Conservation (phyloP, 441 rosid genomes). For the Pelargonium australe region DNA sequence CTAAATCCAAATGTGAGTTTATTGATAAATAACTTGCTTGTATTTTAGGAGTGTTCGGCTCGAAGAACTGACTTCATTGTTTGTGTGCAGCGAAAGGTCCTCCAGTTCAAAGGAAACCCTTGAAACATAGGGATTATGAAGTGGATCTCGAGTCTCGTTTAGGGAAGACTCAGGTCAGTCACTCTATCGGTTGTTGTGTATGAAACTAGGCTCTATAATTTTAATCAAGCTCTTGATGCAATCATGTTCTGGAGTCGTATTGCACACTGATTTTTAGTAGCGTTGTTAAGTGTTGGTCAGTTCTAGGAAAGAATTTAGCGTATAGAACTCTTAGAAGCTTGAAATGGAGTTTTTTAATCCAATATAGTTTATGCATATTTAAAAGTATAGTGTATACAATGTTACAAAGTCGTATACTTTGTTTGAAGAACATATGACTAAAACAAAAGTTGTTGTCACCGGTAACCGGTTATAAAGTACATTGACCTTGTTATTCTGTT, state of each 20-base stretch:
- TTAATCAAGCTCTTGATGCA: neutral
- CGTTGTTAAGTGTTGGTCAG: neutral
- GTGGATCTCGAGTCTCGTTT: conserved; percentile 92
- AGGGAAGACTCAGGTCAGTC: conserved; percentile 81
- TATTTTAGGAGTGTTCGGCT: neutral
- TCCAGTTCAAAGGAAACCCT: conserved; percentile 90
- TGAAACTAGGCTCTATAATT: neutral
- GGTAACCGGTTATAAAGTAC: neutral
- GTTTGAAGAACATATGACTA: neutral
- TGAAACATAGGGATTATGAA: conserved; percentile 95
- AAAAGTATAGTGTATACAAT: neutral
- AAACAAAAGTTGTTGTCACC: neutral
- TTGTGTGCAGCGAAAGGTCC: conserved; percentile 66
- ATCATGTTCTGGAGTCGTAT: neutral
- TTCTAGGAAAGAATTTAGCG: neutral
- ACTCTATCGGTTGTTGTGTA: neutral
- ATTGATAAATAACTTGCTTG: conserved; percentile 1
- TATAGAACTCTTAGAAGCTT: neutral
- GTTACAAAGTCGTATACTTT: neutral
- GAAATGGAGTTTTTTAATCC: neutral
- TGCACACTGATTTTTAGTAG: neutral
- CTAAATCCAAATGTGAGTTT: conserved; percentile 65
- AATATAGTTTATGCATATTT: neutral
- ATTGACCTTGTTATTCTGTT: neutral
- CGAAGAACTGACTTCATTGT: conserved; percentile 3